A percentile compares a stretch with the other conserved stretches of the same genome.
Conservation (phyloP, 2,329 filamentous ascomycete species). For the Cryphonectria radicalis region DNA sequence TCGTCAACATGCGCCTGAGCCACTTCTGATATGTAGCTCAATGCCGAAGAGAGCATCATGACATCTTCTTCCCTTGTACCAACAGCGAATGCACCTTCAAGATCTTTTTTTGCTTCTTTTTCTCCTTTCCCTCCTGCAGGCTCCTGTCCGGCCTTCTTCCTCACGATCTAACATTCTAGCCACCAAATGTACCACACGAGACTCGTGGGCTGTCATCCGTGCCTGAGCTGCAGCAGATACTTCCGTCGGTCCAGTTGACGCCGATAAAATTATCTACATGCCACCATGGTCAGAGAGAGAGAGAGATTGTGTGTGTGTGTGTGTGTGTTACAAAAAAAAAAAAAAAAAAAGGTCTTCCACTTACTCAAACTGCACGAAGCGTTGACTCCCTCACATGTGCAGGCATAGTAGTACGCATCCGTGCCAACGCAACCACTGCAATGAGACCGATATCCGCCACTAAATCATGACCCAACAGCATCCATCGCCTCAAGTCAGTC, state of each 20-base stretch:
- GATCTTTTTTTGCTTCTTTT: background rate
- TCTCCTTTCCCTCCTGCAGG: too few species aligned
- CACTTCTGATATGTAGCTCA: background rate
- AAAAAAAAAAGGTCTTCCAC: background rate
- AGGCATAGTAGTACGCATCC: slow-evolving; percentile 20
- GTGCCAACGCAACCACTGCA: slow-evolving; percentile 15
- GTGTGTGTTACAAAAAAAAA: background rate
- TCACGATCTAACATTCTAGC: background rate
- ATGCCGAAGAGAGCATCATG: background rate
- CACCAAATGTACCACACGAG: slow-evolving; percentile 19
- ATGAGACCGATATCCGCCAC: slow-evolving; percentile 20
- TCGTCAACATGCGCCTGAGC: background rate
- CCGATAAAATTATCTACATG: slow-evolving; percentile 19
- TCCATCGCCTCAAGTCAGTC: background rate
- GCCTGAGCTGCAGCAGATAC: slow-evolving; percentile 25
- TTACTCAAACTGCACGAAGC: slow-evolving; percentile 19
- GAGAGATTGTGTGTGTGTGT: background rate
- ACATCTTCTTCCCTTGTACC: background rate
- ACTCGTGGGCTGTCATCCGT: slow-evolving; percentile 14
- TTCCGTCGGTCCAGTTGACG: slow-evolving; percentile 20
- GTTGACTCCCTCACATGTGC: background rate
- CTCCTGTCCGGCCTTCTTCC: background rate
- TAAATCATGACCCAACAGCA: background rate
- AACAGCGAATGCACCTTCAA: background rate
- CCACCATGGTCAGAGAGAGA: background rate